Evolutionary conservation across 257 asterid genomes (phyloP).

Genomic region (Paraleonurus japonicus): DNA sequence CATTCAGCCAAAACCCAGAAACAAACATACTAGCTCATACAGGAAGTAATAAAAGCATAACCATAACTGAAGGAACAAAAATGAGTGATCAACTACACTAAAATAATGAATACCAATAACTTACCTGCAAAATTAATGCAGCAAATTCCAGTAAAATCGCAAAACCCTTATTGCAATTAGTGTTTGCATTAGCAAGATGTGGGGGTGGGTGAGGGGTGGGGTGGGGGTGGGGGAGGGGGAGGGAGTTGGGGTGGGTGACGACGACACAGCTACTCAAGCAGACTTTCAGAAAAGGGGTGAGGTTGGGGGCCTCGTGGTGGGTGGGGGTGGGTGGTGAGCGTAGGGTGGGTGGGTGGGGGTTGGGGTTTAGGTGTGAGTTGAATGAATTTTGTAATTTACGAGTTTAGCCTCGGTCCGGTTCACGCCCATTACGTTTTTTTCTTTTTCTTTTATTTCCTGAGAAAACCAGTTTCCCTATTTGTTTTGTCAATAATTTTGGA

Average conservation of each 20-base stretch:
- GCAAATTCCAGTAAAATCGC: constrained; percentile 21
- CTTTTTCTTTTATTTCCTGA: not conserved
- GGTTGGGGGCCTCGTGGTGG: constrained; percentile 4
- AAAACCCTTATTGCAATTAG: constrained; percentile 16
- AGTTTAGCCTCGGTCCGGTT: constrained; percentile 8
- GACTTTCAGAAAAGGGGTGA: constrained; percentile 27
- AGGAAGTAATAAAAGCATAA: not conserved
- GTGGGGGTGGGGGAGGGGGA: constrained; percentile 1
- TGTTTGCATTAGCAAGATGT: not conserved
- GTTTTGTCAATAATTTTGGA: not conserved
- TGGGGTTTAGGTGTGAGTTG: constrained; percentile 35
- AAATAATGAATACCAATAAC: constrained; percentile 13
- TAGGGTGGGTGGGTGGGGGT: constrained; percentile 28
- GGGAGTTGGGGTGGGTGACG: constrained; percentile 13
- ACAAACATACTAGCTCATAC: not conserved
- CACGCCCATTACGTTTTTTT: not conserved
- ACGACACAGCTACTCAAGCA: not conserved
- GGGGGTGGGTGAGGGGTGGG: not conserved
- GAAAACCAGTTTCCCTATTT: not conserved
- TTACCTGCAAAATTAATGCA: constrained; percentile 25
- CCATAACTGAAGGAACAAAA: not conserved
- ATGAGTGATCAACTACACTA: constrained; percentile 22
- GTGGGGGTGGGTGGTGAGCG: constrained; percentile 17
- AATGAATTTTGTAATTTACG: constrained; percentile 7
- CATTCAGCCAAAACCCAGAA: constrained; percentile 12